Percentiles rank a stretch among this genome's conserved stretches.
Evolutionary conservation across 768 basidiomycete genomes (phyloP).

Genomic region (Myochromella boudieri): DNA sequence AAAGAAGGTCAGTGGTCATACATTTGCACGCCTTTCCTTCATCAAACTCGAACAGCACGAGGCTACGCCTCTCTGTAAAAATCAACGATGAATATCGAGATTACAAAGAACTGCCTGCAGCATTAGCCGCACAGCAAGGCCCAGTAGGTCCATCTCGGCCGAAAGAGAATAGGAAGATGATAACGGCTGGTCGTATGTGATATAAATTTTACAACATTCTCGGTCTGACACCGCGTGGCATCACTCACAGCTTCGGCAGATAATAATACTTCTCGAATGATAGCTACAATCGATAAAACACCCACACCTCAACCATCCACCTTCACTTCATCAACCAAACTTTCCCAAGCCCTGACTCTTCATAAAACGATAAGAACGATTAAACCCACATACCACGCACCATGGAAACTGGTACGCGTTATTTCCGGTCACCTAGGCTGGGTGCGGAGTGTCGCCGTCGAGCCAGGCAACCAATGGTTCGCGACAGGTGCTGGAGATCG

Average conservation of each 20-base stretch:
- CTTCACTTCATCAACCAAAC: slow-evolving; percentile 58
- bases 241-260: slow-evolving; percentile 35
- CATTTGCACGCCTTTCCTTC: background rate
- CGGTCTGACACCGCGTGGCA: slow-evolving; percentile 7
- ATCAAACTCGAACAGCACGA: slow-evolving; percentile 43
- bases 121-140: slow-evolving; percentile 78
- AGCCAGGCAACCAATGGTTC: slow-evolving; percentile 99
- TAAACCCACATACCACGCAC: slow-evolving; percentile 94
- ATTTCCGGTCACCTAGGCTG: slow-evolving; percentile 98
- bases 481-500: slow-evolving; percentile 97
- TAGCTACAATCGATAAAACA: slow-evolving; percentile 74
- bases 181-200: slow-evolving; percentile 67
- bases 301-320: slow-evolving; percentile 69
- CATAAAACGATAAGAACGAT: slow-evolving; percentile 94
- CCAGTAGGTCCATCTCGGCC: slow-evolving; percentile 80
- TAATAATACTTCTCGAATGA: slow-evolving; percentile 61
- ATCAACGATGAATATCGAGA: slow-evolving; percentile 89
- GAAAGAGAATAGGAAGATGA: slow-evolving; percentile 59
- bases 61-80: slow-evolving; percentile 77
- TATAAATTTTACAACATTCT: slow-evolving; percentile 7
- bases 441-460: slow-evolving; percentile 95
- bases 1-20: slow-evolving; percentile 55
- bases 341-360: slow-evolving; percentile 87
- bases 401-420: slow-evolving; percentile 95
- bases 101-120: slow-evolving; percentile 79